These are phyloP conservation scores for Globisporangium spiculum DNA, from an alignment of 352 stramenopile species.

Conservation along the genomic window DNA sequence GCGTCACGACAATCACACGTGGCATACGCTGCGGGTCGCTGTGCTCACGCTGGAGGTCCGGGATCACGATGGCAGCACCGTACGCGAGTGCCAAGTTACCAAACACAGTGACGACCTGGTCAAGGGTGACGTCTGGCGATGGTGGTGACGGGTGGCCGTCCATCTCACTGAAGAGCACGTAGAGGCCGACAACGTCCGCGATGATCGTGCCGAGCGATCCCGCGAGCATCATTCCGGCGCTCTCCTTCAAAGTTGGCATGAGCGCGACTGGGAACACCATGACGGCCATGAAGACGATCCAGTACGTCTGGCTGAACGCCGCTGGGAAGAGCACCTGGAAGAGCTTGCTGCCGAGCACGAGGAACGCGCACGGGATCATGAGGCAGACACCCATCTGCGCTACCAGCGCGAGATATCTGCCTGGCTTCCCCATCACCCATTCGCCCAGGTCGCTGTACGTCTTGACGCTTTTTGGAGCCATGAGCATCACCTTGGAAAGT, in stretches of 20 bases:
- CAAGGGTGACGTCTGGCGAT: constrained; percentile 32
- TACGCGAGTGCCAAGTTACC: constrained; percentile 61
- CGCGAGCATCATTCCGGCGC: constrained; percentile 30
- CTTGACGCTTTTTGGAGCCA: constrained; percentile 38
- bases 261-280: constrained; percentile 33
- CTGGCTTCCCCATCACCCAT: constrained; percentile 38
- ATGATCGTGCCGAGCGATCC: constrained; percentile 44
- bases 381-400: constrained; percentile 46
- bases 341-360: constrained; percentile 48
- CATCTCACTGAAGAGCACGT: constrained; percentile 33
- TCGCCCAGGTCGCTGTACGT: constrained; percentile 50
- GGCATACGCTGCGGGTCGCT: constrained; percentile 46
- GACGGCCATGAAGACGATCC: constrained; percentile 45
- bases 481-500: constrained; percentile 49
- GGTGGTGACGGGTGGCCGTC: constrained; percentile 29
- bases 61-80: constrained; percentile 44
- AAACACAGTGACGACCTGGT: constrained; percentile 42
- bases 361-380: constrained; percentile 44
- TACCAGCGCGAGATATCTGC: constrained; percentile 36
- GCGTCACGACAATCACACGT: constrained; percentile 38
- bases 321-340: constrained; percentile 49
- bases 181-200: constrained; percentile 35
- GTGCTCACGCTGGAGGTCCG: constrained; percentile 45
- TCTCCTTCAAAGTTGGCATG: constrained; percentile 48
- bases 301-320: constrained; percentile 40